Evolutionary conservation across 1,284 basidiomycete genomes (phyloP).

Genomic region (Grifola frondosa): DNA sequence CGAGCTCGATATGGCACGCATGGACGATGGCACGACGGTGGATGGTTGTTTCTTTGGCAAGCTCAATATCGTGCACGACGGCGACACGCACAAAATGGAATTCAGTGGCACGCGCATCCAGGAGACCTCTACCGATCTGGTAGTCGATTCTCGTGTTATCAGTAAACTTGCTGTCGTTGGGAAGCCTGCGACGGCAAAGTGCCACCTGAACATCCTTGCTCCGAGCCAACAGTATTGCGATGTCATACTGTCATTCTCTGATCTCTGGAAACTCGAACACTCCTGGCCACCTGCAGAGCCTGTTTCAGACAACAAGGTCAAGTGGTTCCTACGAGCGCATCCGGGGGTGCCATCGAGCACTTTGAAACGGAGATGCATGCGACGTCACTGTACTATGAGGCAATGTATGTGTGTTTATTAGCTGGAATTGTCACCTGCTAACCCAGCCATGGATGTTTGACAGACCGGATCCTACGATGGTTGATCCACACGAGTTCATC

Average conservation of each 20-base stretch:
- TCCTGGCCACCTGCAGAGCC: slow-evolving; percentile 76
- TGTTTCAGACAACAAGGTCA: slow-evolving; percentile 63
- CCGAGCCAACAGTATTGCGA: slow-evolving; percentile 75
- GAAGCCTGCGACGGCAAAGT: slow-evolving; percentile 71
- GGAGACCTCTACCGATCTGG: slow-evolving; percentile 59
- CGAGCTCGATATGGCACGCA: slow-evolving; percentile 81
- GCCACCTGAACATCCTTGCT: slow-evolving; percentile 68
- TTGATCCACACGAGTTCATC: slow-evolving; percentile 73
- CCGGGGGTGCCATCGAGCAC: slow-evolving; percentile 80
- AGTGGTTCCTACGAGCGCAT: slow-evolving; percentile 76
- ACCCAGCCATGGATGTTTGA: too few species aligned
- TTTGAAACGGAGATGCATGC: slow-evolving; percentile 74
- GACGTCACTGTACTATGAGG: slow-evolving; percentile 79
- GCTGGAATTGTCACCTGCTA: too few species aligned
- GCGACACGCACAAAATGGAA: slow-evolving; percentile 73
- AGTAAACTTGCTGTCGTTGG: slow-evolving; percentile 68
- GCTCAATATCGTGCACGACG: slow-evolving; percentile 73
- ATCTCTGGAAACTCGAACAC: slow-evolving; percentile 66
- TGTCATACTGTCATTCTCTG: slow-evolving; percentile 64
- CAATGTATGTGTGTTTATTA: slow-evolving; percentile 54
- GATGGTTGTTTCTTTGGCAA: slow-evolving; percentile 84
- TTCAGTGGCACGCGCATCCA: slow-evolving; percentile 72
- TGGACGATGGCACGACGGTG: slow-evolving; percentile 81
- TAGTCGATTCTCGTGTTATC: slow-evolving; percentile 73
- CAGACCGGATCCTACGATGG: slow-evolving; percentile 70